Evolutionary conservation across 495 filamentous ascomycete species (phyloP).

Genomic region (Aspergillus leporis): DNA sequence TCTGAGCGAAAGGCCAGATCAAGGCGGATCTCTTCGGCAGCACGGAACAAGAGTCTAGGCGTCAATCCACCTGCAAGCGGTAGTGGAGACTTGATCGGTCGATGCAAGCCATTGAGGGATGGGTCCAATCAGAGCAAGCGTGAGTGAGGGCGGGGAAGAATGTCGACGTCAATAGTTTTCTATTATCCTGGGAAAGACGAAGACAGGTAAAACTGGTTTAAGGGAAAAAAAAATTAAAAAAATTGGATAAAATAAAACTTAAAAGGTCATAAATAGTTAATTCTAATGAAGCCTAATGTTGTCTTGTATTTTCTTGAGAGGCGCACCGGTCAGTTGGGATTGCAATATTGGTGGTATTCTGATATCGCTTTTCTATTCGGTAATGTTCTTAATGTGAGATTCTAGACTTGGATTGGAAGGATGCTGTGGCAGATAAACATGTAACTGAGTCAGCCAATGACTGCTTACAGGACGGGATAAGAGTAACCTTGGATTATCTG

Average conservation of each 20-base stretch:
- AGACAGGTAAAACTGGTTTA: background rate
- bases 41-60: slow-evolving; percentile 26
- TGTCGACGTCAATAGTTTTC: slow-evolving; percentile 6
- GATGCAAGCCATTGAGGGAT: slow-evolving; percentile 17
- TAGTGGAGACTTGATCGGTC: slow-evolving; percentile 24
- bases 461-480: background rate
- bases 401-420: slow-evolving; percentile 5
- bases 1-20: background rate
- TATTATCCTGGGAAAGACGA: background rate
- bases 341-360: background rate
- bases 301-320: background rate
- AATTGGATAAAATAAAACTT: slow-evolving; percentile 1
- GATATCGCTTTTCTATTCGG: background rate
- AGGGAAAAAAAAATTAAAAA: background rate
- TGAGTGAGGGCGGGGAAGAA: background rate
- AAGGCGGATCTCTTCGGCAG: slow-evolving; percentile 21
- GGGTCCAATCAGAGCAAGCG: slow-evolving; percentile 10
- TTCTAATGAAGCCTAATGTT: background rate
- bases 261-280: background rate
- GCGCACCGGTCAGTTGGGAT: background rate
- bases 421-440: slow-evolving; percentile 1
- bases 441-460: slow-evolving; percentile 1
- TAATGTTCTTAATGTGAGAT: background rate
- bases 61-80: slow-evolving; percentile 24
- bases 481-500: background rate